A percentile compares a stretch with the other conserved stretches of the same genome.
Conservation (phyloP, 2,329 filamentous ascomycete species). For the Talaromyces atroroseus region DNA sequence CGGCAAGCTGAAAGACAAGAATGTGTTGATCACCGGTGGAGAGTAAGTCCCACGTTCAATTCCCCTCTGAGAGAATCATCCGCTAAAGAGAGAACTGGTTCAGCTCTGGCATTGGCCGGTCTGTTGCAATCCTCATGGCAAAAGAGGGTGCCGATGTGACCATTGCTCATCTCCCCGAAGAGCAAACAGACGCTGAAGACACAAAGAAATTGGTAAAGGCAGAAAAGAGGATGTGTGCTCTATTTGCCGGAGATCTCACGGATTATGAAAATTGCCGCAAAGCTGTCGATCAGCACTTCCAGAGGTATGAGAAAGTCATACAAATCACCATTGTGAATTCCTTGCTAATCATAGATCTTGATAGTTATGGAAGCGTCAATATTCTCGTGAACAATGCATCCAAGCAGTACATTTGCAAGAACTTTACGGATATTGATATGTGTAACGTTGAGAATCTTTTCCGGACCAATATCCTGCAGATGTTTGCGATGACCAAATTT, state of each 20-base stretch:
- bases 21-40: constrained; percentile 52
- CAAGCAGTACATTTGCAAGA: constrained; percentile 50
- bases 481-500: constrained; percentile 57
- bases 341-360: background rate
- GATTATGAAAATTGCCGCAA: constrained; percentile 47
- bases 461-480: constrained; percentile 52
- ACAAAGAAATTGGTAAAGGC: constrained; percentile 50
- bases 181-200: constrained; percentile 52
- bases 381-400: constrained; percentile 57
- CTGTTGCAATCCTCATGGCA: constrained; percentile 52
- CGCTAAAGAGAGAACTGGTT: background rate
- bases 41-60: constrained; percentile 38
- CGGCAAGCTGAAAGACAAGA: constrained; percentile 47
- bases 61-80: background rate
- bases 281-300: constrained; percentile 50
- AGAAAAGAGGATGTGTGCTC: constrained; percentile 44
- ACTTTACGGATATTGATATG: constrained; percentile 52
- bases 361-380: constrained; percentile 40
- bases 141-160: constrained; percentile 54
- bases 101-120: constrained; percentile 52
- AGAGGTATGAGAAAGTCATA: constrained; percentile 31
- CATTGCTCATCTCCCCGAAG: constrained; percentile 52
- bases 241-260: constrained; percentile 47
- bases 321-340: background rate
- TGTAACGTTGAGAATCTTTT: constrained; percentile 53